These are phyloP conservation scores for Glomus cerebriforme DNA, from an alignment of 192 early-diverging fungal genomes.

Conservation along the genomic window DNA sequence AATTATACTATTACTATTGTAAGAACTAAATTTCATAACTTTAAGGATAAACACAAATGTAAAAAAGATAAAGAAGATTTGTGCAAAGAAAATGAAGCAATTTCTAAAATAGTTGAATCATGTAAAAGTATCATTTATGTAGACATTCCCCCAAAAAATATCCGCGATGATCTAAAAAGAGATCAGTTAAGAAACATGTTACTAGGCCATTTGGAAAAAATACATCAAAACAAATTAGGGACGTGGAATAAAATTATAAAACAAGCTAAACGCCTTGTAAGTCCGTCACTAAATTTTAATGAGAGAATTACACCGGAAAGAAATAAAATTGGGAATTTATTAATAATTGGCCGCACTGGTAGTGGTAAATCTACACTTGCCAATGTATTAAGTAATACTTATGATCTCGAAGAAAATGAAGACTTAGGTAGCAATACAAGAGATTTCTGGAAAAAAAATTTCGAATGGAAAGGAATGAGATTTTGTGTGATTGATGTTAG, in stretches of 20 bases:
- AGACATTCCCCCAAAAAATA: no score
- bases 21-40: not conserved
- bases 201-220: not conserved
- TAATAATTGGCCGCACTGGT: not conserved
- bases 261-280: no score
- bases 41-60: not conserved
- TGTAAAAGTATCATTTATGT: no score
- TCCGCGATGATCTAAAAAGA: not conserved
- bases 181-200: not conserved
- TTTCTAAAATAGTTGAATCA: no score
- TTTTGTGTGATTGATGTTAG: not conserved
- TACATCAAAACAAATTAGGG: not conserved
- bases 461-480: not conserved
- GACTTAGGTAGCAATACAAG: not conserved
- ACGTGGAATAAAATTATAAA: no score
- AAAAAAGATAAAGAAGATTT: no score
- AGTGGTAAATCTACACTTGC: conserved; percentile 10
- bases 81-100: no score
- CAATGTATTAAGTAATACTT: not conserved
- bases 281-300: no score
- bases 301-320: no score
- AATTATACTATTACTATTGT: not conserved
- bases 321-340: no score
- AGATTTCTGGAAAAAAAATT: not conserved
- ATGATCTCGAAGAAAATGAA: not conserved